phyloP scores from a whole-genome alignment of 805 yeast species.

The Zygosaccharomyces gambellarensis region DNA sequence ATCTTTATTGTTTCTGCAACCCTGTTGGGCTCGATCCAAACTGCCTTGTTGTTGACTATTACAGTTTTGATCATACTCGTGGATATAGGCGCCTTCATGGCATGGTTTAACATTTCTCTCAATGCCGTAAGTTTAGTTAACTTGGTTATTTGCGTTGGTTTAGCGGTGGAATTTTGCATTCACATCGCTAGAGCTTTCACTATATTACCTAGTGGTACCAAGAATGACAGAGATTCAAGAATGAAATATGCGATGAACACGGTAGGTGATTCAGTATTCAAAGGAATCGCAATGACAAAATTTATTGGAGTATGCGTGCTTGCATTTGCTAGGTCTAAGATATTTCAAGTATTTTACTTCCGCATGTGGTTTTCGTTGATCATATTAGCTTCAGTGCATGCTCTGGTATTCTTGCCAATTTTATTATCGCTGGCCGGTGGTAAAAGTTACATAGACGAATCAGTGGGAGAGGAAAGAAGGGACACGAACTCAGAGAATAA shows the following conservation, averaged over 20 bases:
- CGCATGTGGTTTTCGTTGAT: conserved; percentile 89
- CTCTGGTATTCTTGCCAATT: conserved; percentile 75
- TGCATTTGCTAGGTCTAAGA: conserved; percentile 81
- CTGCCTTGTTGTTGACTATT: conserved; percentile 51
- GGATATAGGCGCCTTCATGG: conserved; percentile 78
- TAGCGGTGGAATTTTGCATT: conserved; percentile 89
- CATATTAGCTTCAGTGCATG: conserved; percentile 70
- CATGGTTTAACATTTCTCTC: conserved; percentile 64
- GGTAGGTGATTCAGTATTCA: conserved; percentile 86
- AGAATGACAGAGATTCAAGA: conserved; percentile 36
- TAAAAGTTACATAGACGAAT: conserved; percentile 41
- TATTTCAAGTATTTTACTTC: conserved; percentile 88
- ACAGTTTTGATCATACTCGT: conserved; percentile 62
- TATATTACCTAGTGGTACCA: conserved; percentile 35
- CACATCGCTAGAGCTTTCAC: conserved; percentile 81
- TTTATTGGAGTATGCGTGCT: conserved; percentile 81
- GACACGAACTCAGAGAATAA: not conserved
- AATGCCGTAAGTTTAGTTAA: conserved; percentile 90
- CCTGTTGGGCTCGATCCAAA: conserved; percentile 61
- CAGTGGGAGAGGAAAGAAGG: not conserved
- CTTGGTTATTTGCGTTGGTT: conserved; percentile 84
- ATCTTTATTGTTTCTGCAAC: conserved; percentile 51
- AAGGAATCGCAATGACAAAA: conserved; percentile 88
- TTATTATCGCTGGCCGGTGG: conserved; percentile 63
- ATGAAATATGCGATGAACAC: conserved; percentile 56